Percentiles rank a stretch among this genome's conserved stretches.
Evolutionary conservation across 1,284 basidiomycete genomes (phyloP).

Genomic region (Cutaneotrichosporon spelunceum): DNA sequence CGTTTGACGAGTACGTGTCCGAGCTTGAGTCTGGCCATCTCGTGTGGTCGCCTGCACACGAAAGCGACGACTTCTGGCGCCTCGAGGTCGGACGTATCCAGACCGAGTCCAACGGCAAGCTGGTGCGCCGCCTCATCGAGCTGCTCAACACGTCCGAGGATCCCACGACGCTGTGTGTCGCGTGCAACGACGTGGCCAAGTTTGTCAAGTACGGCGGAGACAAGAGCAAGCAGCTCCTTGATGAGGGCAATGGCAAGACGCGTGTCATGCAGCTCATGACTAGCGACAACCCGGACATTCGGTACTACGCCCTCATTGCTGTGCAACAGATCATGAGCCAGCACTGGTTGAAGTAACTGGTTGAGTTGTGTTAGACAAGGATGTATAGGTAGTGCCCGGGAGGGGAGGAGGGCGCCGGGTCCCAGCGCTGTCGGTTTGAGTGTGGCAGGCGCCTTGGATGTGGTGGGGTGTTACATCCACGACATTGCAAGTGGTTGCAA

Average conservation of each 20-base stretch:
- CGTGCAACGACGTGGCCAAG: conserved; percentile 86
- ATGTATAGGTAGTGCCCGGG: conserved; percentile 2
- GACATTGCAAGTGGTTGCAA: no score
- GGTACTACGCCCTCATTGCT: conserved; percentile 77
- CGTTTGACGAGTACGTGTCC: conserved; percentile 91
- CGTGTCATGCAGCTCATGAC: conserved; percentile 93
- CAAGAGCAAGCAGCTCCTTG: conserved; percentile 80
- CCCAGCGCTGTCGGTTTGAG: no score
- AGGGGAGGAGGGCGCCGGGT: neutral
- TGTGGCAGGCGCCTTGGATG: no score
- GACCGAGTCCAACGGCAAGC: conserved; percentile 73
- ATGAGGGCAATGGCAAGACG: conserved; percentile 80
- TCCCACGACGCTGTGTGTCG: conserved; percentile 76
- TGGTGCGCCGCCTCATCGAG: conserved; percentile 74
- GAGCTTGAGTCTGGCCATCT: conserved; percentile 87
- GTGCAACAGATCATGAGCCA: conserved; percentile 50
- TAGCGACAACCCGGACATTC: conserved; percentile 79
- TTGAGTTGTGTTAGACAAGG: conserved; percentile 6
- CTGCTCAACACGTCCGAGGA: conserved; percentile 70
- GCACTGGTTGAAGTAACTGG: conserved; percentile 26
- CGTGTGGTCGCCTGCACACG: conserved; percentile 92
- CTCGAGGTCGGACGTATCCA: conserved; percentile 87
- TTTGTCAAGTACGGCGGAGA: conserved; percentile 83
- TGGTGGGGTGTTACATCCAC: no score
- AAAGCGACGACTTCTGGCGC: conserved; percentile 96